Evolutionary conservation across 2,329 filamentous ascomycete species (phyloP), one percentile per base, ranked within the genome.

Genomic region (Alternaria tenuissima): DNA sequence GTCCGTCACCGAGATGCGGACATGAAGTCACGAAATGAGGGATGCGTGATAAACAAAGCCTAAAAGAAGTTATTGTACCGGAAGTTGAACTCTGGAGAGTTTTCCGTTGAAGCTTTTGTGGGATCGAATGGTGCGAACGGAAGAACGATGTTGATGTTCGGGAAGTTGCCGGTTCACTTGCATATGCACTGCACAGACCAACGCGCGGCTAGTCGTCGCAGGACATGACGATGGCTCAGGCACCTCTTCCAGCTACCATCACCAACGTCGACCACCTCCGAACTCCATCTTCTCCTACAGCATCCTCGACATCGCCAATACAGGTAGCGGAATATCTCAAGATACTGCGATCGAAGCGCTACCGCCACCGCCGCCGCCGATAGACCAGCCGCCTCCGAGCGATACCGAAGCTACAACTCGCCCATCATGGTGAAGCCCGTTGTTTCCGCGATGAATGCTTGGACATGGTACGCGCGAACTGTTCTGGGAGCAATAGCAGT

Each of bases 401-500:
- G 49, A 52, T 43, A 36, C 36, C 52, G 55, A 53, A 62, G 55
- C 59, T 60, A 39, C 18, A 43, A 66, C 38, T 41, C 67, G 68
- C 63, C 68, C 66, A 71, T 47, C 76, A 97, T 97, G 94, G 97
- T 97, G 92, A 97, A 97, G 89, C 94, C 94, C 70, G 85, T 98
- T 77, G 92, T 98, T 72, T 91, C 92, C 77, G 90, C 93, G 69
- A 87, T 94, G 83, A 94, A 96, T 83, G 94, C 94, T 76, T 97
- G 94, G 93, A 92, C 89, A 84, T 97, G 94, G 94, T 97, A 84
- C 76, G 88, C 79, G 24, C 49, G 1, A 32, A 14, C 7, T n/a
- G 36, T 5, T 8, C 34, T 9, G 22, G 7, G 41, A 12, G 38
- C 42, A 52, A 32, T 47, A 24, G 49, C 16, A 8, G 53, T 11